These are phyloP conservation scores for Atkinsonella hypoxylon DNA, from an alignment of 2,329 filamentous ascomycete species.

Conservation along the genomic window DNA sequence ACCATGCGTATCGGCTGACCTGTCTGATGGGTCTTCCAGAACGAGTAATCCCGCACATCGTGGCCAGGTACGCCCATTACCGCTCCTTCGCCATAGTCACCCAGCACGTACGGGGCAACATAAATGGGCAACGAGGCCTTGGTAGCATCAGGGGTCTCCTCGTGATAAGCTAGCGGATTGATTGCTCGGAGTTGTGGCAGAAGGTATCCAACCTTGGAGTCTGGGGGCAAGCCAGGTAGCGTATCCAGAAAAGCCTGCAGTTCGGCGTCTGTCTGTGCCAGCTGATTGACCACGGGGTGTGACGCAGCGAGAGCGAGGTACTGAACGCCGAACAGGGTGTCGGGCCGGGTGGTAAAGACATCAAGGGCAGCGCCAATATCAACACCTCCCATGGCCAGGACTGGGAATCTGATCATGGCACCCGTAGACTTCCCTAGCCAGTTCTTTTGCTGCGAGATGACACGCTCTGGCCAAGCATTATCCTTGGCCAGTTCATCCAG, in stretches of 20 bases:
- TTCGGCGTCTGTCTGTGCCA: constrained; percentile 47
- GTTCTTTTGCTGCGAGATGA: constrained; percentile 72
- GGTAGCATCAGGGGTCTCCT: constrained; percentile 34
- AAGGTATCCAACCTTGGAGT: constrained; percentile 56
- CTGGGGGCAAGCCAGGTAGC: constrained; percentile 40
- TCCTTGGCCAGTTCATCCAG: constrained; percentile 52
- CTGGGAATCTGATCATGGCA: constrained; percentile 57
- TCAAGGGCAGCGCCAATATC: constrained; percentile 40
- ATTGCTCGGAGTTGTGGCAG: constrained; percentile 49
- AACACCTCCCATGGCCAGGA: constrained; percentile 33
- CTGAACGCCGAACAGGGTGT: constrained; percentile 79
- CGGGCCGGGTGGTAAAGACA: constrained; percentile 74
- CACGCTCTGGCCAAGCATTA: constrained; percentile 68
- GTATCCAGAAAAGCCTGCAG: constrained; percentile 58
- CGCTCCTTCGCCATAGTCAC: constrained; percentile 75
- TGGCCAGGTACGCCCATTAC: constrained; percentile 90
- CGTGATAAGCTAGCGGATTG: constrained; percentile 52
- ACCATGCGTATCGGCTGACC: constrained; percentile 51
- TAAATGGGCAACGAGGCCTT: constrained; percentile 58
- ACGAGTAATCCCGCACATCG: constrained; percentile 64
- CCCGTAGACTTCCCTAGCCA: constrained; percentile 77
- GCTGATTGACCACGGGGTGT: constrained; percentile 53
- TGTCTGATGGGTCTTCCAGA: constrained; percentile 62
- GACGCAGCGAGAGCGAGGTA: constrained; percentile 68
- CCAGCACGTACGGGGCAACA: constrained; percentile 73